These are phyloP conservation scores for Diaporthe vaccinii DNA, from an alignment of 2,329 filamentous ascomycete species.

Conservation along the genomic window DNA sequence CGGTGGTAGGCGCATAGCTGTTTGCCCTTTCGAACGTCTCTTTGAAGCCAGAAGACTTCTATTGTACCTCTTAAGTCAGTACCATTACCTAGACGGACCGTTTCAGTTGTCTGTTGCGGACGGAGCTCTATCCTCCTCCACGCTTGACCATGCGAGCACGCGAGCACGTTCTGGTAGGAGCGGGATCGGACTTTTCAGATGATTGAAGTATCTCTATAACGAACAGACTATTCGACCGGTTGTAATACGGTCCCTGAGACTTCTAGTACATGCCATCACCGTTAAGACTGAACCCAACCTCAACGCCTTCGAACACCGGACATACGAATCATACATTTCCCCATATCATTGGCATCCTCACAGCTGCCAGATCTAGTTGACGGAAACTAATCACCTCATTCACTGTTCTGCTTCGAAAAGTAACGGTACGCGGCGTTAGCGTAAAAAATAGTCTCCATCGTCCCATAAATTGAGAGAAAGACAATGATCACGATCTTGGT, in stretches of 20 bases:
- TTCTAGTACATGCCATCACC: neutral
- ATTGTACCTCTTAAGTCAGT: too few species aligned
- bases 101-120: neutral
- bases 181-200: neutral
- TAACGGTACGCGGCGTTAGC: conserved; percentile 10
- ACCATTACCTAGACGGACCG: too few species aligned
- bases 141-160: neutral
- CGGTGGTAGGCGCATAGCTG: too few species aligned
- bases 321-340: neutral
- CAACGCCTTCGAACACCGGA: neutral
- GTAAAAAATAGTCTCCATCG: neutral
- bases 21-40: too few species aligned
- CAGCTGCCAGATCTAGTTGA: neutral
- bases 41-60: too few species aligned
- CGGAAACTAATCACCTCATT: neutral
- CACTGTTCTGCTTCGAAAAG: neutral
- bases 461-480: conserved; percentile 6
- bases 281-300: neutral
- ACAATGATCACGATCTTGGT: conserved; percentile 17
- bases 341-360: neutral
- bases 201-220: neutral
- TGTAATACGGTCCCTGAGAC: neutral
- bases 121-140: neutral
- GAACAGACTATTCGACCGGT: neutral
- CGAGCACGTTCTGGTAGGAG: neutral